A percentile compares a stretch with the other conserved stretches of the same genome.
Evolutionary conservation across 208 protist genomes (phyloP).

Genomic region (Leishmania gerbilli): DNA sequence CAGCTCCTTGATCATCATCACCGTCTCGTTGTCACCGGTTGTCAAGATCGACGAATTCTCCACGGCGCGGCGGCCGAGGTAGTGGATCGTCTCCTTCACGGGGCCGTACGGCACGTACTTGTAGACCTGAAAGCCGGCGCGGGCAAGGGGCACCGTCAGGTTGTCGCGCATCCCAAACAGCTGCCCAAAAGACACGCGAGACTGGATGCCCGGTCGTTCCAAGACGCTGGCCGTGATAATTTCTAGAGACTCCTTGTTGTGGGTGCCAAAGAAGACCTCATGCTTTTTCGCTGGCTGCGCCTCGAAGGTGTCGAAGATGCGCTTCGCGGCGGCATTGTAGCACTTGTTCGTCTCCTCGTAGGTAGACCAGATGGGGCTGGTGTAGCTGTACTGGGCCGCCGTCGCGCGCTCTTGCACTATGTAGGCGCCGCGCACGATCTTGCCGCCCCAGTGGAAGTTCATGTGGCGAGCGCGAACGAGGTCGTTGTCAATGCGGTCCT

Average conservation of each 20-base stretch:
- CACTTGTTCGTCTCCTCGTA: slow-evolving; percentile 92
- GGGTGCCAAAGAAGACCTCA: slow-evolving; percentile 91
- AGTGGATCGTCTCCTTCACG: slow-evolving; percentile 95
- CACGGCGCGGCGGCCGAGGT: slow-evolving; percentile 94
- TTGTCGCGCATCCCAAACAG: slow-evolving; percentile 97
- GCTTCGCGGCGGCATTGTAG: slow-evolving; percentile 81
- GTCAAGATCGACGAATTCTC: slow-evolving; percentile 93
- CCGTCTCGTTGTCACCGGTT: slow-evolving; percentile 50
- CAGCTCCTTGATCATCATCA: slow-evolving; percentile 85
- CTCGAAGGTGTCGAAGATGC: slow-evolving; percentile 65
- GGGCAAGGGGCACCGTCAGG: slow-evolving; percentile 92
- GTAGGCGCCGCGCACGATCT: slow-evolving; percentile 97
- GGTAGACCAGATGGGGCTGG: slow-evolving; percentile 89
- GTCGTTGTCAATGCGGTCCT: slow-evolving; percentile 88
- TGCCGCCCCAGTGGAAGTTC: slow-evolving; percentile 92
- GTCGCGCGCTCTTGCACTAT: slow-evolving; percentile 89
- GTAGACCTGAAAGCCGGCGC: slow-evolving; percentile 82
- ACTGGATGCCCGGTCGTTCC: slow-evolving; percentile 39
- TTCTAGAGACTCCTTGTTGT: slow-evolving; percentile 91
- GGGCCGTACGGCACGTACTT: slow-evolving; percentile 98
- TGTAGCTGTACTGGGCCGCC: slow-evolving; percentile 75
- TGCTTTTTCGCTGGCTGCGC: slow-evolving; percentile 52
- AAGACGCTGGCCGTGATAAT: slow-evolving; percentile 72
- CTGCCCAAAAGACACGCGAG: slow-evolving; percentile 91
- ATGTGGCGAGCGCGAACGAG: slow-evolving; percentile 74